Evolutionary conservation across 176 grass and related monocot genomes (phyloP), one percentile per base, ranked within the genome.

Genomic region (Eragrostis curvula): DNA sequence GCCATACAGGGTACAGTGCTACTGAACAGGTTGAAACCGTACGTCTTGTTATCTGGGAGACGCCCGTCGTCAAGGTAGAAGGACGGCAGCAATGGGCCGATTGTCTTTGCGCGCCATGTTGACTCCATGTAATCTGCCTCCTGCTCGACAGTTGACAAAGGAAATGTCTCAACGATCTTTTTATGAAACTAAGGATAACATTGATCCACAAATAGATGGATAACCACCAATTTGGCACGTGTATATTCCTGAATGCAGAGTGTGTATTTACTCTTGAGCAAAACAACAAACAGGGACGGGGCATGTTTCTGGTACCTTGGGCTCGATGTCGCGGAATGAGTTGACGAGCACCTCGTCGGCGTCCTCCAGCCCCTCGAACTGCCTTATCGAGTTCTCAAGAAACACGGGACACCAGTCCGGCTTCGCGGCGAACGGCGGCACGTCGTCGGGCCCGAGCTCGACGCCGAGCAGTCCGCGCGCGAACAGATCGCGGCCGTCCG

Each of bases 331-430:
- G 3, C 0, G 9, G 82, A 84, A 69, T 0, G 82, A 69, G 27
- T 84, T 84, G 73, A 84, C 41, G 9, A 84, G 39, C 51, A 84
- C 63, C 73, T 84, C 50, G 41, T 84, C 63, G 6, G 50, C 73
- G 8, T 68, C 50, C 50, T 84, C 73, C 23, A 84, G 40, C 1
- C 65, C 83, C 3, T 70, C 65, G 65, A 85, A 85, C 65, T 78
- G 83, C 41, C 28, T 23, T 0, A 78, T 0, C 1, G 1, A 13
- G 8, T 0, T 8, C 10, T 40, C 18, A 1, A 25, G 25, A 10
- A 70, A 41, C 1, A 6, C 0, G 0, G 73, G 73, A 2, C 36
- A 15, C 13, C 16, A 1, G 25, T 58, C 51, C 3, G 73, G 83
- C 27, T 0, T 7, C 12, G 51, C 18, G 2, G 18, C 64, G 6